Conservation (phyloP, 139 green algal species). For the Nannochloris sp. region DNA sequence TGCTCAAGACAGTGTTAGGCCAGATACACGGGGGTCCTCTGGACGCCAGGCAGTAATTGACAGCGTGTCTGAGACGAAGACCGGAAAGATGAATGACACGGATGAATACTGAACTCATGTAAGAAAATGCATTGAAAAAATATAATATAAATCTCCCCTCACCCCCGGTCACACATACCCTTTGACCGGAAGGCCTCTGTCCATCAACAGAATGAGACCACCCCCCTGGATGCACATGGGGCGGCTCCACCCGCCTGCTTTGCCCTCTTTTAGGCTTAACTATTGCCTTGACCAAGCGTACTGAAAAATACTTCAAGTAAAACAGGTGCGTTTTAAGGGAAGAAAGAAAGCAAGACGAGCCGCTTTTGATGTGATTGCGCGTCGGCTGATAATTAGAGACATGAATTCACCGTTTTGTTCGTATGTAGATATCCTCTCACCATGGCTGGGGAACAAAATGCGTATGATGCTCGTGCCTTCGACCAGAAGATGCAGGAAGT, state of each 20-base stretch:
- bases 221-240: no score
- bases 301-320: background rate
- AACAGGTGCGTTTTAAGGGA: no score
- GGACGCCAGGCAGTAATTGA: constrained; percentile 4
- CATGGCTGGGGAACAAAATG: constrained; percentile 38
- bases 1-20: background rate
- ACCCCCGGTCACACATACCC: no score
- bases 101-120: background rate
- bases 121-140: no score
- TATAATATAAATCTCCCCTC: no score
- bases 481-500: constrained; percentile 76
- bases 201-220: no score
- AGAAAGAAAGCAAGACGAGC: no score
- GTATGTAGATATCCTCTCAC: constrained; percentile 5
- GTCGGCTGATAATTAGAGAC: no score
- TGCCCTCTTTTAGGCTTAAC: constrained; percentile 1
- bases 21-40: background rate
- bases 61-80: constrained; percentile 4
- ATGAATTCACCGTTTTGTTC: no score
- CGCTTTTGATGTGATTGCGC: no score
- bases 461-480: constrained; percentile 65
- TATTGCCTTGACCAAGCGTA: background rate
- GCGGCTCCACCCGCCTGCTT: background rate
- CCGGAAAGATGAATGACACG: background rate
- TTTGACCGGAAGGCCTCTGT: no score